Evolutionary conservation across 2,329 filamentous ascomycete species (phyloP).

Genomic region (Fusarium sp.): DNA sequence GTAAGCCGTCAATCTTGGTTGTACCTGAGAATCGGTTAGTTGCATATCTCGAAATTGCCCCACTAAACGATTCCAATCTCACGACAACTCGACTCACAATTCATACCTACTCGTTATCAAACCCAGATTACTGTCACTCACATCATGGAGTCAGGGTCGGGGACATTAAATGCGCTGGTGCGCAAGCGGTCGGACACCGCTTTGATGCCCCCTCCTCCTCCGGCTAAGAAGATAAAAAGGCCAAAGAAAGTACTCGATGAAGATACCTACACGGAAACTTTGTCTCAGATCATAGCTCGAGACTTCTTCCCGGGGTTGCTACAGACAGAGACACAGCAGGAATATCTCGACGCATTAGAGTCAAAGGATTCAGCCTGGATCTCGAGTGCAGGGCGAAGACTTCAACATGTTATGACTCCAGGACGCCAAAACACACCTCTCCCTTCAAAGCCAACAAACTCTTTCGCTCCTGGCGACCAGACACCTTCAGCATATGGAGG

Average conservation of each 20-base stretch:
- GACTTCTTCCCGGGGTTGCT: conserved; percentile 96
- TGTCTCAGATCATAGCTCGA: conserved; percentile 93
- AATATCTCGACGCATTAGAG: conserved; percentile 91
- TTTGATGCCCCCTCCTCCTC: conserved; percentile 86
- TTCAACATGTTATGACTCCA: conserved; percentile 85
- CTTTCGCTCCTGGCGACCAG: conserved; percentile 50
- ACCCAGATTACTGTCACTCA: not conserved
- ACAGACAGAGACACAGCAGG: conserved; percentile 86
- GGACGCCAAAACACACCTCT: conserved; percentile 58
- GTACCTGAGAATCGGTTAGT: conserved; percentile 35
- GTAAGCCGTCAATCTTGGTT: not conserved
- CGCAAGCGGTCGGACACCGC: conserved; percentile 77
- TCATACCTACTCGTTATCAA: not conserved
- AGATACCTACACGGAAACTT: conserved; percentile 88
- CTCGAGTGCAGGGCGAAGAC: conserved; percentile 76
- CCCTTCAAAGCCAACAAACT: conserved; percentile 22
- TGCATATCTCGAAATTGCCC: conserved; percentile 35
- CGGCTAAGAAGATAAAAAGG: conserved; percentile 88
- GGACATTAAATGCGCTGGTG: conserved; percentile 68
- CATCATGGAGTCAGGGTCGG: conserved; percentile 51
- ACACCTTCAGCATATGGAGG: conserved; percentile 76
- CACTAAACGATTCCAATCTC: conserved; percentile 13
- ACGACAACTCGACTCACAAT: not conserved
- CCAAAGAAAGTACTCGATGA: conserved; percentile 90
- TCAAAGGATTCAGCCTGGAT: conserved; percentile 91